phyloP scores from a whole-genome alignment of 305 asterid species.

The Fraxinus platypoda region DNA sequence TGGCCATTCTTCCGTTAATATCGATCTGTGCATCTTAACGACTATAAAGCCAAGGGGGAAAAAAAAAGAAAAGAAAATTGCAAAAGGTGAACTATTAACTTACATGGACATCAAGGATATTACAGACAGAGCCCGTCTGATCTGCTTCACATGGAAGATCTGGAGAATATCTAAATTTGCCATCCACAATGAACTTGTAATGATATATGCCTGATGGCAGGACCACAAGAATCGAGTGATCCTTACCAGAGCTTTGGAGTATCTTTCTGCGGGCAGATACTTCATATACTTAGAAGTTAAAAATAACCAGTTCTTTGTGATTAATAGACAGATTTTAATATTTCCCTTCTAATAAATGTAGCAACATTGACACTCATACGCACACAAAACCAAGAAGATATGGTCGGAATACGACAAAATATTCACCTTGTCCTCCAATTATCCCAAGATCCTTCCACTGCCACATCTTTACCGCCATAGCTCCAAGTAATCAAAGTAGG shows the following conservation, averaged over 20 bases:
- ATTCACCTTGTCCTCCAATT: slow-evolving; percentile 77
- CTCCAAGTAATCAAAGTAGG: slow-evolving; percentile 81
- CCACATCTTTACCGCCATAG: slow-evolving; percentile 71
- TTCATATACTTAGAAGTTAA: slow-evolving; percentile 1
- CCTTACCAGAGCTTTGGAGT: slow-evolving; percentile 86
- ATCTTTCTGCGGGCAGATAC: slow-evolving; percentile 50
- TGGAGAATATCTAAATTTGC: slow-evolving; percentile 58
- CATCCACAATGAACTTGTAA: slow-evolving; percentile 81
- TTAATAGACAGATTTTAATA: background rate
- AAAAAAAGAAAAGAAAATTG: background rate
- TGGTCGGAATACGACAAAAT: slow-evolving; percentile 10
- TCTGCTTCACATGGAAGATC: slow-evolving; percentile 77
- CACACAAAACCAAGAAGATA: slow-evolving; percentile 14
- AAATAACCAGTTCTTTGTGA: slow-evolving; percentile 10
- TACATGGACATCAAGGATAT: slow-evolving; percentile 81
- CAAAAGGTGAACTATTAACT: slow-evolving; percentile 31
- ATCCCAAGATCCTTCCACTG: slow-evolving; percentile 94
- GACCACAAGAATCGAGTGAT: slow-evolving; percentile 75
- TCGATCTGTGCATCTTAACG: background rate
- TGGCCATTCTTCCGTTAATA: background rate
- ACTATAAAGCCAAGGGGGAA: background rate
- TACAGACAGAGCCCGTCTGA: slow-evolving; percentile 51
- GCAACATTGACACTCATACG: background rate
- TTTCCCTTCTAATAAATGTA: slow-evolving; percentile 15
- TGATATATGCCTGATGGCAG: slow-evolving; percentile 73